Base-by-base conservation (phyloP, 208 protist genomes). In the Leishmania gerbilli region DNA sequence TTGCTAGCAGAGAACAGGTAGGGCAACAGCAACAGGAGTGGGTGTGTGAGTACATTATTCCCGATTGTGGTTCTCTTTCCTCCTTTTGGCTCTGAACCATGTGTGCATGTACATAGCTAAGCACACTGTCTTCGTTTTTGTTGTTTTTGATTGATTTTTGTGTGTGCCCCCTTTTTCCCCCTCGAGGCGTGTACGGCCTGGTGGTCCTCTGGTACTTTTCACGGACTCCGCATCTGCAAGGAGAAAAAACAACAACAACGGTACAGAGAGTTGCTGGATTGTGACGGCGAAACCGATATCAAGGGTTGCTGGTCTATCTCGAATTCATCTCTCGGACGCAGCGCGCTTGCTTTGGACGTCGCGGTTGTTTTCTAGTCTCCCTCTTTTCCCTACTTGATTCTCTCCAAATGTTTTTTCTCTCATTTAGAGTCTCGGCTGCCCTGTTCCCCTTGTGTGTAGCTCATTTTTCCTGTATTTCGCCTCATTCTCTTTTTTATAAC, bases 341-440 rank as follows among this genome's bases (percentile, higher is more conserved):
- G 37, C 9, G 37, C 65, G 27, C 65, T 27, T 71, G 27, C 62
- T 13, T 27, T 47, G 37, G 37, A 8, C 19, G 37, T 45, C 7
- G 34, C 37, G 37, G 65, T 27, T 71, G 65, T 21, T 71, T 71
- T 71, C 65, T 71, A 71, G n/a, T 71, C 37, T 45, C 65, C 65
- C 37, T 27, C 4, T 71, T 11, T 45, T 21, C 62, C 62, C 37
- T 45, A 71, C 21, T 45, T 8, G 47, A 40, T 45, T 45, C 65
- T 27, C 40, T 34, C 65, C 65, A 21, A 45, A 27, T 71, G 65
- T 45, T 24, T 71, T 40, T 40, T 37, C 40, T 37, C 56, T 37
- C 15, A 55, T 74, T 74, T 37, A 47, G 34, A 19, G 45, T 74
- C 7, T 37, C 27, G 31, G 2, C 1, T 55, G 3, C 21, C n/a